Evolutionary conservation across 1,284 basidiomycete species (phyloP), one percentile per base, ranked within the genome.

Genomic region (Phellinidium pouzarii): DNA sequence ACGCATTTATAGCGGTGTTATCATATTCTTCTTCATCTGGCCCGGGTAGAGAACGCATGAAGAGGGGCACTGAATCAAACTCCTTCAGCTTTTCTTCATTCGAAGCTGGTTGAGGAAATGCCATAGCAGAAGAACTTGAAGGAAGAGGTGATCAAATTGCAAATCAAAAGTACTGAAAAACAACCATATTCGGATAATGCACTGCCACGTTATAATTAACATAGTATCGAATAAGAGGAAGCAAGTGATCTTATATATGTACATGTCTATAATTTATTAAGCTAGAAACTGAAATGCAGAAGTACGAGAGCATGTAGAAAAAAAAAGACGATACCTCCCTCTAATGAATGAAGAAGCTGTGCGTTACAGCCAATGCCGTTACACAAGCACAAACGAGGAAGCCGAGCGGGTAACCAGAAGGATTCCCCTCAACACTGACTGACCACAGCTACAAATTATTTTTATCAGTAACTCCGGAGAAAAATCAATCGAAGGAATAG

Each of bases 1-100:
- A 68, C 3, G 95, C 96, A 54, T 87, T 82, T 14, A 99, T 63
- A 1, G 85, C 78, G 3, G 75, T 70, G 62, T 89, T 81, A 14
- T 82, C 75, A 4, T 34, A 7, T 34, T 74, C 67, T 9, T 75
- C 74, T 7, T 86, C 84, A 9, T 56, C 54, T 20, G 68, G 69
- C 9, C 77, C 75, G 0, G 94, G 93, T 19, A 97, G 76, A 36
- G 84, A 78, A 60, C 84, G 84, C 94, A 98, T 98, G 71, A 99
- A 99, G 31, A 99, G 73, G 3, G 96, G 95, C 1, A 82, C 65
- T 4, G 74, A 72, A 57, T 89, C 79, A 45, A 79, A 66, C 11
- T 65, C 68, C 8, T 68, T 72, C 11, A 89, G 66, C 46, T 75
- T 76, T 44, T 78, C 74, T 6, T 70, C 69, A 44, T 75, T 63